Evolutionary conservation across 164 flowering plant species (phyloP).

Genomic region (Paratinospora sagittata): DNA sequence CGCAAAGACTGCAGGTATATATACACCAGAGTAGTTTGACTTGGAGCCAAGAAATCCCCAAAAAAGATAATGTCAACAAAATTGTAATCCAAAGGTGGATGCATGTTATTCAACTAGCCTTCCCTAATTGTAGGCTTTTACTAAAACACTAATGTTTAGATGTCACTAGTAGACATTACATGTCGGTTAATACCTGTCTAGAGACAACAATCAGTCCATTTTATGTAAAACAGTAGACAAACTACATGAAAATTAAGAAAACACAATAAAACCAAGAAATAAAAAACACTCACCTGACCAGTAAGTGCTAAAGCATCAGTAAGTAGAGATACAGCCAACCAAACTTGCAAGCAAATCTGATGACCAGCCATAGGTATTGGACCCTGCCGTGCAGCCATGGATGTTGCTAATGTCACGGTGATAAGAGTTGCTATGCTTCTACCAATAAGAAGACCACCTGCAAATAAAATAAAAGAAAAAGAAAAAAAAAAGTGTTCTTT

Average conservation of each 20-base stretch:
- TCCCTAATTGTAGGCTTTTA: too few relatives aligned
- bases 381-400: conserved; percentile 85
- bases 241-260: background rate
- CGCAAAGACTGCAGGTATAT: too few relatives aligned
- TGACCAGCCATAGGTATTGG: conserved; percentile 86
- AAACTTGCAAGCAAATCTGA: conserved; percentile 81
- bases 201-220: background rate
- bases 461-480: background rate
- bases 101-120: too few relatives aligned
- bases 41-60: too few relatives aligned
- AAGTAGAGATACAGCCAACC: conserved; percentile 87
- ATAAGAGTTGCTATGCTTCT: conserved; percentile 73
- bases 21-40: too few relatives aligned
- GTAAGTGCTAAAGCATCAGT: conserved; percentile 94
- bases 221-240: background rate
- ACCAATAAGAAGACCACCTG: conserved; percentile 79
- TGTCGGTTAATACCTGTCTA: background rate
- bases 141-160: too few relatives aligned
- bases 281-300: conserved; percentile 63
- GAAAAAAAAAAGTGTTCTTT: background rate
- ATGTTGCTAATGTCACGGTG: conserved; percentile 74
- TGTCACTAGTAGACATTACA: too few relatives aligned
- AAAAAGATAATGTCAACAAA: too few relatives aligned
- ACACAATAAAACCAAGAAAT: background rate
- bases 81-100: too few relatives aligned